Conservation (phyloP, 805 yeast genomes). For the Candida broadrunensis region DNA sequence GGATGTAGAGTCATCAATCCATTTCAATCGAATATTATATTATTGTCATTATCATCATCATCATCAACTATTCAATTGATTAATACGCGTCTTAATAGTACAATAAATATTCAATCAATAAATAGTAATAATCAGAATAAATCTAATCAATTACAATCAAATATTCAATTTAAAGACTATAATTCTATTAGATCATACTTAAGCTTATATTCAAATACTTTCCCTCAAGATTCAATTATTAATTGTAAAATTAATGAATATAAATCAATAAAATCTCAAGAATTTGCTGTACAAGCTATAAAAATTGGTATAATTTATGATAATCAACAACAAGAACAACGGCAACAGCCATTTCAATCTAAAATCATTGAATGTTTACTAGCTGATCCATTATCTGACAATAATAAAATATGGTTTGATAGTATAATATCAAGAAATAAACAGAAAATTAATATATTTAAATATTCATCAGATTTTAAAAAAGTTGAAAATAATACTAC, state of each 20-base stretch:
- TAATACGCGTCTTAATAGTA: not conserved
- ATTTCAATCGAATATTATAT: too few species aligned
- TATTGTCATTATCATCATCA: too few species aligned
- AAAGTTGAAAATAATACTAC: not conserved
- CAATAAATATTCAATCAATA: not conserved
- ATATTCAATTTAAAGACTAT: not conserved
- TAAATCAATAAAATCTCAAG: not conserved
- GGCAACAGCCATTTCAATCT: too few species aligned
- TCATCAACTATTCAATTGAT: too few species aligned
- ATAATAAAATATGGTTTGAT: constrained; percentile 30
- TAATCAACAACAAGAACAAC: too few species aligned
- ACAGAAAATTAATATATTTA: constrained; percentile 16
- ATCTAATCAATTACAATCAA: too few species aligned
- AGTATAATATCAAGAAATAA: constrained; percentile 18
- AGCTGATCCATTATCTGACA: constrained; percentile 39
- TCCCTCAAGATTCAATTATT: constrained; percentile 6
- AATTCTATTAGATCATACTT: not conserved
- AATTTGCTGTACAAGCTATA: constrained; percentile 10
- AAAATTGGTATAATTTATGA: constrained; percentile 33
- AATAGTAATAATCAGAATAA: too few species aligned
- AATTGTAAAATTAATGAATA: constrained; percentile 5
- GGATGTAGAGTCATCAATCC: too few species aligned
- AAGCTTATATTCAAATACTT: not conserved
- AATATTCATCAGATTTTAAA: constrained; percentile 7
- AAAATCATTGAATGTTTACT: constrained; percentile 32